phyloP scores from a whole-genome alignment of 1,139 yeast genomes.

The Saccharomyces hybrid region DNA sequence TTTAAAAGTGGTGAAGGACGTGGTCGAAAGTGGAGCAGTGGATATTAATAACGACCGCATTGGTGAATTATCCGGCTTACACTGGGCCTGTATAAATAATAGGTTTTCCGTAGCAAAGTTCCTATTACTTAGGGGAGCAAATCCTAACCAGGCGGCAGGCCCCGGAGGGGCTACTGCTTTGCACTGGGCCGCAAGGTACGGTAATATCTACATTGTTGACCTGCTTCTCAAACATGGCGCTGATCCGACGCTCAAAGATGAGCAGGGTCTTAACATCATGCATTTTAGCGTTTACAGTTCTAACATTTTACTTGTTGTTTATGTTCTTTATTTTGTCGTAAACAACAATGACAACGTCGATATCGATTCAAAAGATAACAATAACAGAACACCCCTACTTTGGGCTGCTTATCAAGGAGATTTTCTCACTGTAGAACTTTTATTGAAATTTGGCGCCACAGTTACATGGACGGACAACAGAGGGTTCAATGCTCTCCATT shows the following conservation, averaged over 20 bases:
- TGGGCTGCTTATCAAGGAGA: constrained; percentile 97
- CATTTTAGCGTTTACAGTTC: constrained; percentile 84
- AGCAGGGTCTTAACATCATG: constrained; percentile 71
- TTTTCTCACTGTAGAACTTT: constrained; percentile 56
- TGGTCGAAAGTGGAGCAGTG: constrained; percentile 35
- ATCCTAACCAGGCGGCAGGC: constrained; percentile 64
- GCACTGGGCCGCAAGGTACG: constrained; percentile 89
- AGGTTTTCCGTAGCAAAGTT: constrained; percentile 53
- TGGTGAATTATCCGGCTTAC: constrained; percentile 73
- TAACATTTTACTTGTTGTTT: constrained; percentile 70
- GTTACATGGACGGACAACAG: constrained; percentile 50
- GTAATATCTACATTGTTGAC: constrained; percentile 73
- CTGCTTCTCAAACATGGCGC: constrained; percentile 58
- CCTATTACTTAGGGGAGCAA: constrained; percentile 52
- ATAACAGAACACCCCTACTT: constrained; percentile 65
- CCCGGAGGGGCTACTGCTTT: constrained; percentile 66
- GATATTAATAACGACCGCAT: constrained; percentile 32
- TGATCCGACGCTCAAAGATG: constrained; percentile 54
- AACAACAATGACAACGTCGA: constrained; percentile 7
- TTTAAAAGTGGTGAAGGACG: constrained; percentile 34
- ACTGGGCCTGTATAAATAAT: constrained; percentile 89
- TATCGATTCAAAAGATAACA: constrained; percentile 8
- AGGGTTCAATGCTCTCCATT: constrained; percentile 71
- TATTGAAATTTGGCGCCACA: constrained; percentile 65
- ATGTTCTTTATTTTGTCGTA: constrained; percentile 43